Conservation (phyloP, 78 protist species). For the Corallochytrium limacisporum region DNA sequence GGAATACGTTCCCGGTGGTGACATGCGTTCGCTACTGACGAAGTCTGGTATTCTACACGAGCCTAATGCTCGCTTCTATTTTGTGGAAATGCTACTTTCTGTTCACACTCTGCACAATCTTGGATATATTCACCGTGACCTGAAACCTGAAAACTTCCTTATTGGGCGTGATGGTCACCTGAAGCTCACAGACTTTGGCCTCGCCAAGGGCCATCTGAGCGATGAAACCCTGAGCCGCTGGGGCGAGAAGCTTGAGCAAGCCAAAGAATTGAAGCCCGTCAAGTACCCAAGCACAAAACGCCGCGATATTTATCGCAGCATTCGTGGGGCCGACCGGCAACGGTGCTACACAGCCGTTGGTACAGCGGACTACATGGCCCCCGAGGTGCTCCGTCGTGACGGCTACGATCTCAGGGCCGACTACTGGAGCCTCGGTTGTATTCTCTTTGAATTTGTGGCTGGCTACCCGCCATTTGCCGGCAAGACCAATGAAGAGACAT, state of each 20-base stretch:
- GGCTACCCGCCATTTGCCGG: conserved; percentile 21
- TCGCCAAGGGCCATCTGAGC: conserved; percentile 45
- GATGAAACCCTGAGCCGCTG: neutral
- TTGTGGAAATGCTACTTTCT: conserved; percentile 58
- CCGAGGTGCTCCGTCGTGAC: neutral
- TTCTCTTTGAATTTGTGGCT: conserved; percentile 13
- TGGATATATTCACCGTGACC: conserved; percentile 66
- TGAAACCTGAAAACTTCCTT: conserved; percentile 85
- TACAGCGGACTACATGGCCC: conserved; percentile 20
- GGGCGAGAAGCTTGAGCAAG: neutral
- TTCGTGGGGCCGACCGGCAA: neutral
- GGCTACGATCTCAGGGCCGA: conserved; percentile 14
- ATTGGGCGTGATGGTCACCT: conserved; percentile 63
- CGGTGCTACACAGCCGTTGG: conserved; percentile 10
- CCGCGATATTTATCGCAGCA: neutral
- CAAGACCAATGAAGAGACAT: neutral
- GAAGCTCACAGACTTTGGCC: conserved; percentile 80
- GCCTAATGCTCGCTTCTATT: conserved; percentile 44
- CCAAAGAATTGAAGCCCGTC: neutral
- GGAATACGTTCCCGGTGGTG: conserved; percentile 78
- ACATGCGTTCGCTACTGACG: conserved; percentile 42
- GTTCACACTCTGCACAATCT: conserved; percentile 52
- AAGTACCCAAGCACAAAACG: neutral
- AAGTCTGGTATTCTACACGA: conserved; percentile 33
- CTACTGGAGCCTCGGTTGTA: conserved; percentile 22